Evolutionary conservation across 768 basidiomycete species (phyloP).

Genomic region (Tylopilus intermedius): DNA sequence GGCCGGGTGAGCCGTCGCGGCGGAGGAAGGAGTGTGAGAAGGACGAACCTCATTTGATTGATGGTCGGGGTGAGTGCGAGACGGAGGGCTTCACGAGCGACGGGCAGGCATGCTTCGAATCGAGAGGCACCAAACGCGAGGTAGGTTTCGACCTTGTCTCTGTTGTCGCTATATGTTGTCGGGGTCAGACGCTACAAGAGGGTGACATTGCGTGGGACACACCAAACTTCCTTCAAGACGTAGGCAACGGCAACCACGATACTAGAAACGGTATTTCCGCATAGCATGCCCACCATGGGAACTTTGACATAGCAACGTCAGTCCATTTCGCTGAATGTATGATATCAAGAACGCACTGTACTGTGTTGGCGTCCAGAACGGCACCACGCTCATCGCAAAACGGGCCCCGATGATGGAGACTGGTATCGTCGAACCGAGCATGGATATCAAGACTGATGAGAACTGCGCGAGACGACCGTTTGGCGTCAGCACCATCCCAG

Average conservation of each 20-base stretch:
- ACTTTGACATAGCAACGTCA: constrained; percentile 39
- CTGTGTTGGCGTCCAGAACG: constrained; percentile 82
- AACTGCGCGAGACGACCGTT: constrained; percentile 37
- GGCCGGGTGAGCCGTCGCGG: not conserved
- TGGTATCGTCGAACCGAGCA: constrained; percentile 75
- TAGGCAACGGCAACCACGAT: constrained; percentile 67
- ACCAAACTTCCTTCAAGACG: constrained; percentile 76
- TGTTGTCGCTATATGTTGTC: constrained; percentile 54
- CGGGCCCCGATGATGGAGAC: constrained; percentile 71
- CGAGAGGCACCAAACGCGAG: constrained; percentile 83
- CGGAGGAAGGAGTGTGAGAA: not conserved
- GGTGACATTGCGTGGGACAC: constrained; percentile 19
- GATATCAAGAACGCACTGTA: constrained; percentile 48
- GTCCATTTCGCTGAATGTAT: not conserved
- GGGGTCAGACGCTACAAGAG: not conserved
- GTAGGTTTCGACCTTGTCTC: constrained; percentile 81
- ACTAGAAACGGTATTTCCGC: constrained; percentile 72
- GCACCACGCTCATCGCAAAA: constrained; percentile 69
- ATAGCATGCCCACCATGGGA: constrained; percentile 82
- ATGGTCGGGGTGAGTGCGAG: constrained; percentile 77
- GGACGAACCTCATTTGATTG: constrained; percentile 73
- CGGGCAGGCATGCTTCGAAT: constrained; percentile 76
- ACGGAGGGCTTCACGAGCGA: constrained; percentile 73
- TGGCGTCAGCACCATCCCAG: constrained; percentile 4
- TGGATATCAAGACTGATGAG: constrained; percentile 55